A percentile compares a stretch with the other conserved stretches of the same genome.
phyloP scores from a whole-genome alignment of 2,329 filamentous ascomycete species.

The Aspergillus ochraceus region DNA sequence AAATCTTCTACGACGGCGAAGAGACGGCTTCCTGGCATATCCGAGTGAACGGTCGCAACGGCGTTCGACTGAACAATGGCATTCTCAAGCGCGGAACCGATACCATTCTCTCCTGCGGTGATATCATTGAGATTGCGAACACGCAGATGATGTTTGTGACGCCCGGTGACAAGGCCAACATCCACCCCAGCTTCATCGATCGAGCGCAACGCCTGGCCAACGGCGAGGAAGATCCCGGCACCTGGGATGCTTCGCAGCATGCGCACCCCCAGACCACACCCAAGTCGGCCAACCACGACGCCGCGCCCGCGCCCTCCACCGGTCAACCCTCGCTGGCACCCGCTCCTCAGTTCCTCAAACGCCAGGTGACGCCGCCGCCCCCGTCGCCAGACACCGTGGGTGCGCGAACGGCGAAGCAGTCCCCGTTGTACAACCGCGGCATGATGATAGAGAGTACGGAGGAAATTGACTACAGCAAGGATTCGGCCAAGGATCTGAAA shows the following conservation, averaged over 20 bases:
- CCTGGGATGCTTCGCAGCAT: constrained; percentile 40
- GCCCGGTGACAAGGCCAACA: constrained; percentile 70
- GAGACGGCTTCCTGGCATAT: constrained; percentile 71
- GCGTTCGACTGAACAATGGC: constrained; percentile 77
- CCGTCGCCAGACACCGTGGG: constrained; percentile 42
- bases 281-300: constrained; percentile 14
- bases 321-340: constrained; percentile 41
- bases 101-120: constrained; percentile 73
- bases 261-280: constrained; percentile 35
- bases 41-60: constrained; percentile 86
- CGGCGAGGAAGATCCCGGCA: constrained; percentile 37
- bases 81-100: constrained; percentile 67
- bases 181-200: constrained; percentile 69
- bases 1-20: constrained; percentile 72
- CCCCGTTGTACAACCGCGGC: constrained; percentile 50
- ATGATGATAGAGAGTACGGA: constrained; percentile 56
- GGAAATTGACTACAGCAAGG: constrained; percentile 64
- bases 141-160: constrained; percentile 99
- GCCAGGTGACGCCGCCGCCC: constrained; percentile 43
- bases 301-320: constrained; percentile 24
- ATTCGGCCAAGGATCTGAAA: constrained; percentile 87
- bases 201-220: constrained; percentile 56
- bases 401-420: constrained; percentile 44
- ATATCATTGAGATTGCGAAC: constrained; percentile 86
- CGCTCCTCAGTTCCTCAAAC: constrained; percentile 44